phyloP scores from a whole-genome alignment of 2,329 filamentous ascomycete species.

The Xylariaceae sp. region DNA sequence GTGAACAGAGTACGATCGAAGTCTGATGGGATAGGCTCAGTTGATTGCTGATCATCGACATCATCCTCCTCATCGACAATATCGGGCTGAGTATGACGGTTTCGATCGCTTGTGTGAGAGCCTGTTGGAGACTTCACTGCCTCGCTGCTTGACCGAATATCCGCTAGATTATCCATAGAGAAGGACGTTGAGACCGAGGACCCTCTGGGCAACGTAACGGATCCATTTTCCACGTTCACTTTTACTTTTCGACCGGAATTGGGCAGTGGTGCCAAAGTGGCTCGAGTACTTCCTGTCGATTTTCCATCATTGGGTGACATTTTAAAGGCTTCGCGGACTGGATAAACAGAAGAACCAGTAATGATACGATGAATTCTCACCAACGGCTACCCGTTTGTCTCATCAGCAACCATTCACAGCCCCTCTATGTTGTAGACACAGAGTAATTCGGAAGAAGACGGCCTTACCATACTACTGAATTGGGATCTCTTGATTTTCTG shows the following conservation, averaged over 20 bases:
- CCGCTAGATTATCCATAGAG: not conserved
- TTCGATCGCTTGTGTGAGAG: not conserved
- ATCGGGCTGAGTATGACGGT: not conserved
- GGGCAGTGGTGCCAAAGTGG: not conserved
- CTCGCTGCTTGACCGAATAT: not conserved
- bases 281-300: not conserved
- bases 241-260: not conserved
- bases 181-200: constrained; percentile 1
- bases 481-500: not conserved
- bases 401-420: not conserved
- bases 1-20: not conserved
- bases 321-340: not conserved
- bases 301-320: not conserved
- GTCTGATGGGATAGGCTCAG: constrained; percentile 11
- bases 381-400: not conserved
- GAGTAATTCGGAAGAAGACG: not conserved
- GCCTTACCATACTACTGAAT: constrained; percentile 4
- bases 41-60: constrained; percentile 11
- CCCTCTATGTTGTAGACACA: not conserved
- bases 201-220: not conserved
- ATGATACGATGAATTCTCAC: not conserved
- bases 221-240: not conserved
- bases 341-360: not conserved
- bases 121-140: not conserved
- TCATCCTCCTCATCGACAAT: not conserved